Evolutionary conservation across 2,329 filamentous ascomycete species (phyloP), one percentile per base, ranked within the genome.

Genomic region (Truncatella angustata): DNA sequence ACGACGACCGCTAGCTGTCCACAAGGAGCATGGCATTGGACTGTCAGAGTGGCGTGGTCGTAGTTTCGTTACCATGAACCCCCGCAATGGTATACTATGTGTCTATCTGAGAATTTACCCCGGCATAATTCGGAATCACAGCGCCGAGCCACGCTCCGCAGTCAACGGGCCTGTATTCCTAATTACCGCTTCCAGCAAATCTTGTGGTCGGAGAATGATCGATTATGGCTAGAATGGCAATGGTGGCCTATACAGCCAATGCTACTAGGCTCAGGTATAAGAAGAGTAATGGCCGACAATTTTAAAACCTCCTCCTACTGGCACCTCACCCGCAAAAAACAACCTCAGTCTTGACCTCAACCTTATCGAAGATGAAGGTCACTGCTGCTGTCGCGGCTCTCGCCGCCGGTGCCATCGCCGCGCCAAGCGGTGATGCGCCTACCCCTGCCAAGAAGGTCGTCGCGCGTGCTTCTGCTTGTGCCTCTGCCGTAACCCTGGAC

Each of bases 121-220:
- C 23, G 47, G 18, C 35, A 32, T 23, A n/a, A 30, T 55, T 64
- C 64, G 64, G 63, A 66, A 60, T 60, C 56, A 53, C 58, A 56
- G 55, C 63, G 57, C 63, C 63, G 65, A 64, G 56, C 16, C 53
- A 47, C 30, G 53, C 60, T 67, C 28, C 63, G 59, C 60, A 57
- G 57, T 54, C 58, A 35, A 58, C 63, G 65, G 64, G 58, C 63
- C 65, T 66, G 48, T 54, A n/a, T 66, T 66, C 63, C 64, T 64
- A 59, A 64, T 66, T 66, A 52, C 61, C 48, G 59, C 53, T 36
- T 47, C 49, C 34, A 53, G 52, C 35, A 24, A 49, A 32, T 16
- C 56, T n/a, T 16, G n/a, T 16, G 20, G 16, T 44, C 21, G 21
- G 21, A 45, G 39, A 9, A 49, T 28, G 53, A 26, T 23, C 23